Evolutionary conservation across 331 rosid genomes (phyloP), one percentile per base, ranked within the genome.

Genomic region (Rosa hybrid): DNA sequence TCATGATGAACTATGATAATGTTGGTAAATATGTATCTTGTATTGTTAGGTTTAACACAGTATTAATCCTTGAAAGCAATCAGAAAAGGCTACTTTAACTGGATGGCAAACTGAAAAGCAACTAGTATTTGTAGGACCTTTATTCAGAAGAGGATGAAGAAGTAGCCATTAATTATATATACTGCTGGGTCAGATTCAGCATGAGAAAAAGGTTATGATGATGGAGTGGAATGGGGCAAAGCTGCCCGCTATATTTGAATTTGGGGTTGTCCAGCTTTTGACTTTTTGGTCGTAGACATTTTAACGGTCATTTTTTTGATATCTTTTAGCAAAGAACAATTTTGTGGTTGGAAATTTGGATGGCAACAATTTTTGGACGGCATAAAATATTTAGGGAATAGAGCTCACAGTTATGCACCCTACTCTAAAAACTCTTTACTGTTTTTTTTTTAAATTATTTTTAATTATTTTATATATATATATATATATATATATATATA

Each of bases 141-240:
- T 72, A 30, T 16, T 18, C 42, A 50, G 25, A 48, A 25, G 8
- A 5, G 62, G 57, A 48, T 1, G 76, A 49, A 49, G 76, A 49
- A 49, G 38, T 8, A 49, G 64, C 17, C 25, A 71, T n/a, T 42
- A n/a, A 74, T 56, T 57, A 74, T 42, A 20, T 16, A 18, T n/a
- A 12, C 20, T 74, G 78, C 39, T 74, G 21, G 50, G 78, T 74
- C 78, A 74, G n/a, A 38, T 38, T 56, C 68, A 38, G 78, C 51
- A 21, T 54, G 77, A 74, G 64, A 74, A 74, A 48, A 72, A 72
- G 42, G 38, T 50, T 38, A 49, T 34, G n/a, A 11, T 12, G 39
- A 54, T 46, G 63, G 16, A 18, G 48, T 42, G 56, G 56, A 59
- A 41, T 75, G 69, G 57, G 71, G 8, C 16, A 39, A 30, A 39